phyloP scores from a whole-genome alignment of 495 filamentous ascomycete species.

The Aspergillus diversus region DNA sequence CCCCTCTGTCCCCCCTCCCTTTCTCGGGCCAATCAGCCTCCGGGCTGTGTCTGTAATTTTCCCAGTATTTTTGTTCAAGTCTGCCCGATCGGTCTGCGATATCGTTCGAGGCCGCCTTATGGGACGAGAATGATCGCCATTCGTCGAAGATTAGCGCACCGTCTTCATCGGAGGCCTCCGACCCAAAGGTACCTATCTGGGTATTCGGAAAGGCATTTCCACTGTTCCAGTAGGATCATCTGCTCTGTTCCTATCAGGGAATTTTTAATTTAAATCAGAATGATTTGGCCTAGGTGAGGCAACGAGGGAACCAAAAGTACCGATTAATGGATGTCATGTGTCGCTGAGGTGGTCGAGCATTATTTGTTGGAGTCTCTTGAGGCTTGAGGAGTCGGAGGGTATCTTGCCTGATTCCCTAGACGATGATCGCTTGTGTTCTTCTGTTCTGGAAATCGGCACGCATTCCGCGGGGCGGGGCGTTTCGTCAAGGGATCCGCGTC shows the following conservation, averaged over 20 bases:
- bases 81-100: background rate
- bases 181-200: background rate
- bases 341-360: background rate
- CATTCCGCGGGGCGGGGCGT: slow-evolving; percentile 12
- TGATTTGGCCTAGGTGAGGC: background rate
- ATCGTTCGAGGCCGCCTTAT: background rate
- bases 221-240: background rate
- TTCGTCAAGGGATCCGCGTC: slow-evolving; percentile 7
- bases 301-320: background rate
- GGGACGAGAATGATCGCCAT: slow-evolving; percentile 5
- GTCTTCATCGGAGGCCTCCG: background rate
- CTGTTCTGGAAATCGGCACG: slow-evolving; percentile 10
- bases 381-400: too few species aligned
- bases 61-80: background rate
- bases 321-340: background rate
- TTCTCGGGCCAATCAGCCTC: background rate
- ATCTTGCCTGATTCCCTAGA: too few species aligned
- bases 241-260: background rate
- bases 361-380: too few species aligned
- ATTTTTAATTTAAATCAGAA: background rate
- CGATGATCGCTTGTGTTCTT: background rate
- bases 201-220: background rate
- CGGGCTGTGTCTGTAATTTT: background rate
- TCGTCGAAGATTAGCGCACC: background rate
- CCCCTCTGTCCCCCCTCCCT: background rate